These are phyloP conservation scores for Leishmania lainsoni DNA, from an alignment of 208 protist species.

Conservation along the genomic window DNA sequence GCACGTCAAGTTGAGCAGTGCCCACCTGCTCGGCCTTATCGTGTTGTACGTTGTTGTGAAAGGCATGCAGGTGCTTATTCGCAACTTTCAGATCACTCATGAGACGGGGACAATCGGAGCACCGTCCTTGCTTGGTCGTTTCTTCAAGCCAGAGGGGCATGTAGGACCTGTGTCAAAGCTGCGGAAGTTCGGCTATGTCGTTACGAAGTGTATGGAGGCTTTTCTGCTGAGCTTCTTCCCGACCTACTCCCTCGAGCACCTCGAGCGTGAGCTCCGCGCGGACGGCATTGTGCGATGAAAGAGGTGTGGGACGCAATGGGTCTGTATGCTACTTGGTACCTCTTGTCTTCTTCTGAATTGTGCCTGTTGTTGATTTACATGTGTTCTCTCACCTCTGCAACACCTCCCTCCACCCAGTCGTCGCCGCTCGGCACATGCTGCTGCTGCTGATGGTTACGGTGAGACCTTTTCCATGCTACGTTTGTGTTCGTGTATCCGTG, in stretches of 20 bases:
- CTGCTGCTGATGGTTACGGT: neutral
- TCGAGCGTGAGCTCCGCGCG: conserved; percentile 62
- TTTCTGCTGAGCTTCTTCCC: conserved; percentile 73
- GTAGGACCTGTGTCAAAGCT: conserved; percentile 21
- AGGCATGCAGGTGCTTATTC: conserved; percentile 4
- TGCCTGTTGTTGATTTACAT: neutral
- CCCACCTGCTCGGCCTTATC: neutral
- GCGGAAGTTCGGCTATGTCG: conserved; percentile 51
- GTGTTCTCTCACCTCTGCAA: neutral
- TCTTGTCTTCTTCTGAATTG: neutral
- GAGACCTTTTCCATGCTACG: neutral
- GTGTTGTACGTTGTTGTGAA: neutral
- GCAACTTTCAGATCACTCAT: conserved; percentile 14
- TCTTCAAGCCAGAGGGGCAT: conserved; percentile 21
- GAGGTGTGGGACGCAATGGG: neutral
- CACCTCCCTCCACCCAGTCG: neutral
- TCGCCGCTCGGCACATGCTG: neutral
- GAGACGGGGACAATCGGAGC: conserved; percentile 15
- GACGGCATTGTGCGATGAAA: conserved; percentile 59
- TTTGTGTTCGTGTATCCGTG: neutral
- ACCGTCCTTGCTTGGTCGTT: conserved; percentile 21
- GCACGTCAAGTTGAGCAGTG: neutral
- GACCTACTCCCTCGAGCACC: conserved; percentile 58
- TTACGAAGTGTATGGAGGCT: conserved; percentile 58
- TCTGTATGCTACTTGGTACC: neutral